Percentiles rank a stretch among this genome's conserved stretches.
phyloP scores from a whole-genome alignment of 495 filamentous ascomycete genomes.

The Symbiotaphrina buchneri region DNA sequence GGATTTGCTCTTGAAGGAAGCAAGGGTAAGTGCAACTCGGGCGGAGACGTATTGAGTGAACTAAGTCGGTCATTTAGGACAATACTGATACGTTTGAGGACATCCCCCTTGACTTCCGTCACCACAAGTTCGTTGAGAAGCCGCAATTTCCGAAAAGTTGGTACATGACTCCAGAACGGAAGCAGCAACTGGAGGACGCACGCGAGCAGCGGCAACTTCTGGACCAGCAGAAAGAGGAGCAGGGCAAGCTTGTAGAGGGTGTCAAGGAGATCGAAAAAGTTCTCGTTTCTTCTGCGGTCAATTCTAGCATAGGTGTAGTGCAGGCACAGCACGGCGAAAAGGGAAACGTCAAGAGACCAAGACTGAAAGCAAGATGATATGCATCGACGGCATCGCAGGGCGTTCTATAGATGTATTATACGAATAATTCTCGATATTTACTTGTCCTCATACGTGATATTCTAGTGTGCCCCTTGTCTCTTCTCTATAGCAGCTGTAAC shows the following conservation, averaged over 20 bases:
- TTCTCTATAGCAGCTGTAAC: slow-evolving; percentile 1
- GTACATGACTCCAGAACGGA: slow-evolving; percentile 51
- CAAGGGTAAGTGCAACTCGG: slow-evolving; percentile 35
- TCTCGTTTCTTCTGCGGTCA: slow-evolving; percentile 8
- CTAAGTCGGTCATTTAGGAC: slow-evolving; percentile 20
- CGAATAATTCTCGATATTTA: too few relatives aligned
- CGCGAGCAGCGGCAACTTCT: slow-evolving; percentile 23
- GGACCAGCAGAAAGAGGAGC: slow-evolving; percentile 22
- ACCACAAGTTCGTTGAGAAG: slow-evolving; percentile 48
- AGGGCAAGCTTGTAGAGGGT: slow-evolving; percentile 31
- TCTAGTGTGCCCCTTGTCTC: too few relatives aligned
- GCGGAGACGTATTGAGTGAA: too few relatives aligned
- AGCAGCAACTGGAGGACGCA: slow-evolving; percentile 32
- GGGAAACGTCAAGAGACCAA: too few relatives aligned
- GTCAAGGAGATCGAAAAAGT: slow-evolving; percentile 22
- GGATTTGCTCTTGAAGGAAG: slow-evolving; percentile 45
- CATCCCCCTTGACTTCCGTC: slow-evolving; percentile 73
- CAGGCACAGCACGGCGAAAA: too few relatives aligned
- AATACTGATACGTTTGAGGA: slow-evolving; percentile 63
- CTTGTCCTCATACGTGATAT: too few relatives aligned
- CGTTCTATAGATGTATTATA: too few relatives aligned
- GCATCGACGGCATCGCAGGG: too few relatives aligned
- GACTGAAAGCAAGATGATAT: too few relatives aligned
- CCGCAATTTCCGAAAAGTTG: slow-evolving; percentile 60
- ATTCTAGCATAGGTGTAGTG: too few relatives aligned